phyloP scores from a whole-genome alignment of 73 alveolate species.

The Paramecium tetraurelia region DNA sequence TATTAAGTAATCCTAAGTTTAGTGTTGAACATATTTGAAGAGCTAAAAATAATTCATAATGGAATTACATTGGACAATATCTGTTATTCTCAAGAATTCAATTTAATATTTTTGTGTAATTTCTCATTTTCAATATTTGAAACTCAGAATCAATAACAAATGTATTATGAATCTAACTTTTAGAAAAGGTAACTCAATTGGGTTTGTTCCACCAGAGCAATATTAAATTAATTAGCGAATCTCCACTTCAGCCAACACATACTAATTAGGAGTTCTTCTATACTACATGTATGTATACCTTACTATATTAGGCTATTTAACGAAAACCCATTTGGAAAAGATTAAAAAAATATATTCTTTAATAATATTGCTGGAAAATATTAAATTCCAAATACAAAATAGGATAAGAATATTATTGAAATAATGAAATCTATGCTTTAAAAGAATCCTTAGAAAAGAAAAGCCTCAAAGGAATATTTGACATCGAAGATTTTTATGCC shows the following conservation, averaged over 20 bases:
- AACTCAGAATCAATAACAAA: not conserved
- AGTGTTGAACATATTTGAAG: not conserved
- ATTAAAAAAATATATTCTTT: not conserved
- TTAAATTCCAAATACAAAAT: not conserved
- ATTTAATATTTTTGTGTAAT: not conserved
- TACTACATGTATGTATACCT: not conserved
- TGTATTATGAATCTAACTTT: not conserved
- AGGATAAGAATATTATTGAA: not conserved
- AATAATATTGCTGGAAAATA: not conserved
- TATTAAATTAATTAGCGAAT: not conserved
- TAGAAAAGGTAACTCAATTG: not conserved
- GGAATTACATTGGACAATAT: not conserved
- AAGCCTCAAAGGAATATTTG: not conserved
- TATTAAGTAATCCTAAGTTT: not conserved
- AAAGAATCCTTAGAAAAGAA: not conserved
- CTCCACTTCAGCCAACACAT: not conserved
- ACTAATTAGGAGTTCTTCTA: not conserved
- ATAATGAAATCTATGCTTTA: not conserved
- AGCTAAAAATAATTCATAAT: not conserved
- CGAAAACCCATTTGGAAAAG: not conserved
- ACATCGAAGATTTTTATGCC: not conserved
- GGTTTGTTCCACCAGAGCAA: not conserved
- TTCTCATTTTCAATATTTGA: not conserved
- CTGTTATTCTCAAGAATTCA: not conserved
- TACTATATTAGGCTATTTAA: not conserved